Percentiles rank a stretch among this genome's conserved stretches.
Conservation (phyloP, 2,329 filamentous ascomycete species). For the Fusarium phyllophilum region DNA sequence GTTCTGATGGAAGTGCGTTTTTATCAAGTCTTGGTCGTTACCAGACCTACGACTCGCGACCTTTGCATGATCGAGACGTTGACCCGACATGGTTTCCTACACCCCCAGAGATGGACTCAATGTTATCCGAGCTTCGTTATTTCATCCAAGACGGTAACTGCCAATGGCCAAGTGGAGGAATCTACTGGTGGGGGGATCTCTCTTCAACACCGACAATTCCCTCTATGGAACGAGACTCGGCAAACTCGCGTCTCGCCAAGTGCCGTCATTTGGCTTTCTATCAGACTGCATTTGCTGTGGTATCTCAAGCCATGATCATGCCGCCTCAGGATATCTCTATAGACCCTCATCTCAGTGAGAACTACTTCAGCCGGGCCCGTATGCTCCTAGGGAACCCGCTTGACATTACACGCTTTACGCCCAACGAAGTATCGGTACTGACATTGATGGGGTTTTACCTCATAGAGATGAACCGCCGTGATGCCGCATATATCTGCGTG, state of each 20-base stretch:
- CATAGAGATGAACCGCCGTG: slow-evolving; percentile 60
- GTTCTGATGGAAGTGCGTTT: slow-evolving; percentile 47
- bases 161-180: slow-evolving; percentile 56
- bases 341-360: slow-evolving; percentile 52
- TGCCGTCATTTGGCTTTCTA: slow-evolving; percentile 57
- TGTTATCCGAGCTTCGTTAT: slow-evolving; percentile 54
- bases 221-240: slow-evolving; percentile 30
- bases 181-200: slow-evolving; percentile 60
- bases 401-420: slow-evolving; percentile 54
- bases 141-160: slow-evolving; percentile 59
- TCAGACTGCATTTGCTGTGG: slow-evolving; percentile 57
- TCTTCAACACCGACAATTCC: slow-evolving; percentile 46
- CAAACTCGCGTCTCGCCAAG: slow-evolving; percentile 36
- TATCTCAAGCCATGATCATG: slow-evolving; percentile 45
- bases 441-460: slow-evolving; percentile 61
- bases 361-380: slow-evolving; percentile 57
- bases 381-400: slow-evolving; percentile 59
- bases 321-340: slow-evolving; percentile 28
- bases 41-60: slow-evolving; percentile 59
- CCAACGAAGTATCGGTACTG: slow-evolving; percentile 57
- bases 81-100: slow-evolving; percentile 55
- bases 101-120: slow-evolving; percentile 49
- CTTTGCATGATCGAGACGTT: slow-evolving; percentile 50
- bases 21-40: slow-evolving; percentile 56
- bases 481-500: slow-evolving; percentile 60